Percentiles rank a stretch among this genome's conserved stretches.
phyloP scores from a whole-genome alignment of 768 basidiomycete species.

The Psilocybe cubensis region DNA sequence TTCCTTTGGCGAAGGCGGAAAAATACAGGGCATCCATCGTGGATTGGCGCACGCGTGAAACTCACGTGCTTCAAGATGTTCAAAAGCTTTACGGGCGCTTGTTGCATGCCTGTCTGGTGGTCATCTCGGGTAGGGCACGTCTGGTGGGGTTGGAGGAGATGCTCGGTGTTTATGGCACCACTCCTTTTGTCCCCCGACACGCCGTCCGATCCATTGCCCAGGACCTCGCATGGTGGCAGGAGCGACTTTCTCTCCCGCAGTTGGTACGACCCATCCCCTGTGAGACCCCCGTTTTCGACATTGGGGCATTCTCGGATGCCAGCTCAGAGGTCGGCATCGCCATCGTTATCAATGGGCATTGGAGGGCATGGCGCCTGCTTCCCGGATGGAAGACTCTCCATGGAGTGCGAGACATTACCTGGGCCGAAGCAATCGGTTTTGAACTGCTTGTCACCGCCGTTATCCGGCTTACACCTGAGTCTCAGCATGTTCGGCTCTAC shows the following conservation, averaged over 20 bases:
- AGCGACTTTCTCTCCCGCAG: conserved; percentile 6
- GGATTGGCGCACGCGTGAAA: conserved; percentile 21
- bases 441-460: conserved; percentile 29
- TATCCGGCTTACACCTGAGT: not conserved
- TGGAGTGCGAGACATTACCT: conserved; percentile 42
- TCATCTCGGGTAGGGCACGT: conserved; percentile 38
- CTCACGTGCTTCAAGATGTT: conserved; percentile 35
- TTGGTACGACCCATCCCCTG: conserved; percentile 29
- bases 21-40: conserved; percentile 31
- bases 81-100: conserved; percentile 45
- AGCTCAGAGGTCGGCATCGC: conserved; percentile 39
- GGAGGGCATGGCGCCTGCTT: conserved; percentile 34
- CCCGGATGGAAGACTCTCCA: conserved; percentile 5
- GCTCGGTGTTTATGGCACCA: conserved; percentile 24
- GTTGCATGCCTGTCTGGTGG: conserved; percentile 31
- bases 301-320: conserved; percentile 44
- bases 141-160: conserved; percentile 44
- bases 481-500: conserved; percentile 24
- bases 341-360: conserved; percentile 29
- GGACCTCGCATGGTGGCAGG: conserved; percentile 41
- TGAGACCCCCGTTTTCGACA: conserved; percentile 25
- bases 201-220: conserved; percentile 8
- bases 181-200: conserved; percentile 34
- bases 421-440: conserved; percentile 50
- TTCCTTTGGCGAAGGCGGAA: conserved; percentile 13